Evolutionary conservation across 1,284 basidiomycete genomes (phyloP), one percentile per base, ranked within the genome.

Genomic region (Melampsora americana): DNA sequence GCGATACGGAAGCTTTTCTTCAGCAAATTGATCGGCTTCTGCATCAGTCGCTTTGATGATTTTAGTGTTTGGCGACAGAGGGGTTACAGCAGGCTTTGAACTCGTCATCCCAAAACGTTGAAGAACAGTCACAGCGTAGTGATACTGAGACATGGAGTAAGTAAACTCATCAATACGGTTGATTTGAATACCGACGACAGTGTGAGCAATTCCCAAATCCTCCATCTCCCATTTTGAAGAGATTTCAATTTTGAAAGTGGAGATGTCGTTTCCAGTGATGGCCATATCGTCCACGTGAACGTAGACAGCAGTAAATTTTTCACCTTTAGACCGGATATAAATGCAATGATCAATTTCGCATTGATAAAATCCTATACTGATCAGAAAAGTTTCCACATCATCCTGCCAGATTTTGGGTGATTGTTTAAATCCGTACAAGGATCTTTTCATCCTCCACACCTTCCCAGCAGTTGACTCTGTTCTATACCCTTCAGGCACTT

Each of bases 381-480:
- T 56, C 16, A 69, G 60, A 42, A 69, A 69, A 23, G 30, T 23
- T 23, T 59, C 39, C 11, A 69, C 44, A 23, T 32, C 30, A 3
- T 26, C 32, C 42, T 69, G 60, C 68, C 68, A 69, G 14, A 20
- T 26, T 11, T 56, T 2, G 2, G 68, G 56, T 1, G 68, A 28
- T 60, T 69, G 68, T 60, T 69, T 69, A 23, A 69, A 28, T 6
- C 68, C 68, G 26, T 69, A 69, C 16, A 69, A 39, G 5, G 68
- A 28, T 26, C 60, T 69, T 4, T 69, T 23, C 23, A 69, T 50
- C 5, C n/a, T n/a, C 26, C 18, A n/a, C n/a, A n/a, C n/a, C n/a
- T n/a, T n/a, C n/a, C n/a, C n/a, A n/a, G n/a, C n/a, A n/a, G n/a
- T n/a, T 7, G n/a, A 18, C 42, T 50, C 53, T 3, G 42, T 30